phyloP scores from a whole-genome alignment of 176 grass and related monocot species.

The Pontederia paniculata region DNA sequence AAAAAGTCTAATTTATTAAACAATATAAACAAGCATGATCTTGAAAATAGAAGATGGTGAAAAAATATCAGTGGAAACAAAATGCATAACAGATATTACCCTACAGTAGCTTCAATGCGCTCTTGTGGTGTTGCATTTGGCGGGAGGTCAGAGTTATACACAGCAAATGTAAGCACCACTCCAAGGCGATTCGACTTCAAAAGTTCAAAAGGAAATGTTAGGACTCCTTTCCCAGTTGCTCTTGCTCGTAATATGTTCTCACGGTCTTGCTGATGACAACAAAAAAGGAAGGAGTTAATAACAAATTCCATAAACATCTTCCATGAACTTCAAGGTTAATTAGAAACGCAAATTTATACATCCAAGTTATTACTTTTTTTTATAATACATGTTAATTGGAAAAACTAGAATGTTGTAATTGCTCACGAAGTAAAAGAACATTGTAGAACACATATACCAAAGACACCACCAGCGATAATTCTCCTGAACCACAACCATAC shows the following conservation, averaged over 20 bases:
- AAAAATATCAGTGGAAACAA: not conserved
- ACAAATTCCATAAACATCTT: not conserved
- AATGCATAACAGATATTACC: constrained; percentile 19
- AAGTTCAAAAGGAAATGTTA: constrained; percentile 67
- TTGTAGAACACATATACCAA: too few species aligned
- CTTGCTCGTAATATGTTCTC: constrained; percentile 69
- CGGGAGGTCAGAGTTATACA: constrained; percentile 59
- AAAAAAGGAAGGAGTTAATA: not conserved
- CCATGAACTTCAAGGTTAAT: not conserved
- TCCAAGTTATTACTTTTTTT: not conserved
- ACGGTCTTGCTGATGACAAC: constrained; percentile 42
- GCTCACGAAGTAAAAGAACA: too few species aligned
- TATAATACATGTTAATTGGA: not conserved
- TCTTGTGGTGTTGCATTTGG: constrained; percentile 40
- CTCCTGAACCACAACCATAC: too few species aligned
- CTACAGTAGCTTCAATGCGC: constrained; percentile 47
- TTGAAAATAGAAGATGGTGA: not conserved
- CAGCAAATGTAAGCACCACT: constrained; percentile 72
- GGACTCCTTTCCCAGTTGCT: constrained; percentile 53
- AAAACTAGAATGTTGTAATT: not conserved
- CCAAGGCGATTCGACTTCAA: constrained; percentile 68
- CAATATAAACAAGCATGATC: not conserved
- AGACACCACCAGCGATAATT: too few species aligned
- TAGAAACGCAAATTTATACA: not conserved
- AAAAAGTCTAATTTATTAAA: constrained; percentile 5